These are phyloP conservation scores for Lepidium didymum DNA, from an alignment of 345 rosid species.

Conservation along the genomic window DNA sequence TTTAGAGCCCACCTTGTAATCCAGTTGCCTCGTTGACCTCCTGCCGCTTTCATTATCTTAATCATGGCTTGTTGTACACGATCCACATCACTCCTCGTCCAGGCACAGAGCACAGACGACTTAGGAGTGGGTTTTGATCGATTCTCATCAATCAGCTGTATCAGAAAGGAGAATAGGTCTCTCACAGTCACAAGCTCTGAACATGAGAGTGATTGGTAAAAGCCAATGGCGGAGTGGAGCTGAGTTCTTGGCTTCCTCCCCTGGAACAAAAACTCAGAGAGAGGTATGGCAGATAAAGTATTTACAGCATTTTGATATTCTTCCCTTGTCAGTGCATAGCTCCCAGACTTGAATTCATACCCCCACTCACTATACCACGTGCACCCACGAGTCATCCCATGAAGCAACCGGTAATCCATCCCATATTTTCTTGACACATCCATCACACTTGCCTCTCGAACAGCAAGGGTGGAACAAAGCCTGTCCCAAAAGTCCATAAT, in stretches of 20 bases:
- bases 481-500: conserved; percentile 80
- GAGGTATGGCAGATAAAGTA: conserved; percentile 38
- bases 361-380: conserved; percentile 78
- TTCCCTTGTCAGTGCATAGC: conserved; percentile 49
- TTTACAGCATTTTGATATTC: conserved; percentile 42
- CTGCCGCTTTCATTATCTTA: conserved; percentile 41
- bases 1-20: conserved; percentile 50
- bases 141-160: conserved; percentile 34
- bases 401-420: conserved; percentile 52
- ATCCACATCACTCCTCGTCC: conserved; percentile 50
- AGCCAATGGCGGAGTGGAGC: conserved; percentile 41
- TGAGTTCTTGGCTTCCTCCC: conserved; percentile 35
- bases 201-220: conserved; percentile 46
- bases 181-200: conserved; percentile 42
- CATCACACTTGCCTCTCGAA: conserved; percentile 65
- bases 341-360: conserved; percentile 53
- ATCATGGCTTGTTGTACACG: conserved; percentile 41
- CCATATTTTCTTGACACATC: conserved; percentile 67
- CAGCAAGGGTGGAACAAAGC: conserved; percentile 42
- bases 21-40: conserved; percentile 33
- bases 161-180: conserved; percentile 53
- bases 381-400: conserved; percentile 45
- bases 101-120: conserved; percentile 33
- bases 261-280: conserved; percentile 38
- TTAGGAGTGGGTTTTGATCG: neutral